phyloP scores from a whole-genome alignment of 2,329 filamentous ascomycete genomes.

The Ambrosiella cleistominuta region DNA sequence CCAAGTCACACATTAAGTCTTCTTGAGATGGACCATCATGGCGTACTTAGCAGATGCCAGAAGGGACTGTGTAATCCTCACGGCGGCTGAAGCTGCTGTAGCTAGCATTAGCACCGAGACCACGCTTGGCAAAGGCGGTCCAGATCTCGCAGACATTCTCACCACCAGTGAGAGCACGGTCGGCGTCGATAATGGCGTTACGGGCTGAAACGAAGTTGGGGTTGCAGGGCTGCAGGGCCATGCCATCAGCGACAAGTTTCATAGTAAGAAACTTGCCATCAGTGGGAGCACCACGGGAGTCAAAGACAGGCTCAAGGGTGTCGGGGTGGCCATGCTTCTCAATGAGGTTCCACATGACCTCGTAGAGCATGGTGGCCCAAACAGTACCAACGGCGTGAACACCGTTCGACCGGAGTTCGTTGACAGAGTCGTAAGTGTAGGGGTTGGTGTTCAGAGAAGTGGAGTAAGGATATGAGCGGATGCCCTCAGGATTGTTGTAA shows the following conservation, averaged over 20 bases:
- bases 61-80: conserved; percentile 19
- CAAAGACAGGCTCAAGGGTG: conserved; percentile 24
- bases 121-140: conserved; percentile 38
- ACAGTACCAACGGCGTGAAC: conserved; percentile 34
- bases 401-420: conserved; percentile 18
- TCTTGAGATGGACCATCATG: no score
- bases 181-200: conserved; percentile 38
- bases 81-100: conserved; percentile 18
- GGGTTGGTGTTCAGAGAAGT: conserved; percentile 33
- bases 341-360: conserved; percentile 40
- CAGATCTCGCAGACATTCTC: conserved; percentile 34
- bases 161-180: conserved; percentile 32
- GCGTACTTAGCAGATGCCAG: conserved; percentile 14
- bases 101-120: conserved; percentile 26
- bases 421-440: conserved; percentile 28
- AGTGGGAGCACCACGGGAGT: conserved; percentile 27
- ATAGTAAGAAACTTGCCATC: conserved; percentile 34
- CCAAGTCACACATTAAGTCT: no score
- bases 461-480: conserved; percentile 33
- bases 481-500: conserved; percentile 25
- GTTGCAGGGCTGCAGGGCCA: conserved; percentile 39
- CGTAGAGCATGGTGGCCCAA: conserved; percentile 36
- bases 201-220: conserved; percentile 35
- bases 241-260: conserved; percentile 34
- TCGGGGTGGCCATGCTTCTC: conserved; percentile 36